Evolutionary conservation across 2,329 filamentous ascomycete species (phyloP).

Genomic region (Trichophyton simii): DNA sequence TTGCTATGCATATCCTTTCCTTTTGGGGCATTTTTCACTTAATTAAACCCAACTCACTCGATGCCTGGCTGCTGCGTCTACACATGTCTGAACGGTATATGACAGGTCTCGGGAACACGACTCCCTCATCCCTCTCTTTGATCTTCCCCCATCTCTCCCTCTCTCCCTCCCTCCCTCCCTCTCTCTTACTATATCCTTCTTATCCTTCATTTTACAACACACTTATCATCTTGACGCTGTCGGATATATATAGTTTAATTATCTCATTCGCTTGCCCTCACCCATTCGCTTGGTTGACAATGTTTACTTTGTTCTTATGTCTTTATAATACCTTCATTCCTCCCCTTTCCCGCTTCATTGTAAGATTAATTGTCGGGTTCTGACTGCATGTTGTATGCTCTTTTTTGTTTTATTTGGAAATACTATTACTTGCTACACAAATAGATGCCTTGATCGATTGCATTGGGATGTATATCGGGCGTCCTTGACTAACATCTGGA

Average conservation of each 20-base stretch:
- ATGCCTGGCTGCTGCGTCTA: not conserved
- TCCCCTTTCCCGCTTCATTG: not conserved
- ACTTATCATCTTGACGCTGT: not conserved
- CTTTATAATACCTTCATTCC: not conserved
- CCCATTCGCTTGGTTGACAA: not conserved
- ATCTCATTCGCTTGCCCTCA: not conserved
- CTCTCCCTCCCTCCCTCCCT: not conserved
- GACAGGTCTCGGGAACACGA: not conserved
- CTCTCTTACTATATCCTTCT: not conserved
- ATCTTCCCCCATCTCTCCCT: not conserved
- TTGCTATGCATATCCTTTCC: not conserved
- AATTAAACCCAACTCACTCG: not conserved
- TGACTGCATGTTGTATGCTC: not conserved
- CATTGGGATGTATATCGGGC: not conserved
- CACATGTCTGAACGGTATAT: not conserved
- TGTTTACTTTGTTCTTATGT: not conserved
- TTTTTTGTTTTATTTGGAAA: not conserved
- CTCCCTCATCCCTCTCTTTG: not conserved
- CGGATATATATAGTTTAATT: slow-evolving; percentile 2
- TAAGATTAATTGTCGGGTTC: slow-evolving; percentile 1
- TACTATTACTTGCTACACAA: not conserved
- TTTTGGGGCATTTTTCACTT: not conserved
- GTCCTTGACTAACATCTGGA: not conserved
- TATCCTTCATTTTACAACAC: not conserved
- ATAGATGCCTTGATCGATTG: not conserved